These are phyloP conservation scores for Nicotiana attenuata DNA, from an alignment of 257 asterid genomes.

Conservation along the genomic window DNA sequence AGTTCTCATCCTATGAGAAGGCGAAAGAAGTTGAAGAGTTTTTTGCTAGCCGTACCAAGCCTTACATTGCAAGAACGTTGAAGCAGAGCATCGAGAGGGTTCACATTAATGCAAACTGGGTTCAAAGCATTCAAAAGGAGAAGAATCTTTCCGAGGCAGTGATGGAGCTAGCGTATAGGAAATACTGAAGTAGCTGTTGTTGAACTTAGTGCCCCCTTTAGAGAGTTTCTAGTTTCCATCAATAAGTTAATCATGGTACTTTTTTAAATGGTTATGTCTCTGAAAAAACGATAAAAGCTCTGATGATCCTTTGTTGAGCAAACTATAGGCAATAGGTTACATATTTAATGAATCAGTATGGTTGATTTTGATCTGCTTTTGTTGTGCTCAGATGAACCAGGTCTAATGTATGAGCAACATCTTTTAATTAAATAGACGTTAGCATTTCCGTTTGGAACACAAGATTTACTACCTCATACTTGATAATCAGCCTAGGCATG, in stretches of 20 bases:
- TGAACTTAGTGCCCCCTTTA: neutral
- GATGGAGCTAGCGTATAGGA: constrained; percentile 61
- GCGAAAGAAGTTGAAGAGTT: constrained; percentile 67
- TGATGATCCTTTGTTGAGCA: neutral
- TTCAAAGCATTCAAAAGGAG: constrained; percentile 65
- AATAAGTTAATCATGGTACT: neutral
- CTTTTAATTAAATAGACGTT: neutral
- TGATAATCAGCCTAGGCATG: neutral
- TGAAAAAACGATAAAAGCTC: neutral
- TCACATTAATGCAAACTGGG: constrained; percentile 75
- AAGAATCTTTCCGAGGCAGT: constrained; percentile 50
- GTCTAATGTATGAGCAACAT: neutral
- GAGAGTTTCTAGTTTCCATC: neutral
- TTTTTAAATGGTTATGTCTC: neutral
- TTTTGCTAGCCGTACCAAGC: constrained; percentile 71
- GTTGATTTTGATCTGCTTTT: neutral
- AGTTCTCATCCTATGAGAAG: constrained; percentile 75
- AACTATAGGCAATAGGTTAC: neutral
- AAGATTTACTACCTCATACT: neutral
- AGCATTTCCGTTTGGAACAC: neutral
- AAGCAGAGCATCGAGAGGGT: constrained; percentile 86
- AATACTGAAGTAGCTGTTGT: constrained; percentile 20
- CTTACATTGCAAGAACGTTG: constrained; percentile 77
- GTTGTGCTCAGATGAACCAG: neutral
- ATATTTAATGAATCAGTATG: neutral